A percentile compares a stretch with the other conserved stretches of the same genome.
Conservation (phyloP, 1,139 yeast species). For the Torulaspora pretoriensis region DNA sequence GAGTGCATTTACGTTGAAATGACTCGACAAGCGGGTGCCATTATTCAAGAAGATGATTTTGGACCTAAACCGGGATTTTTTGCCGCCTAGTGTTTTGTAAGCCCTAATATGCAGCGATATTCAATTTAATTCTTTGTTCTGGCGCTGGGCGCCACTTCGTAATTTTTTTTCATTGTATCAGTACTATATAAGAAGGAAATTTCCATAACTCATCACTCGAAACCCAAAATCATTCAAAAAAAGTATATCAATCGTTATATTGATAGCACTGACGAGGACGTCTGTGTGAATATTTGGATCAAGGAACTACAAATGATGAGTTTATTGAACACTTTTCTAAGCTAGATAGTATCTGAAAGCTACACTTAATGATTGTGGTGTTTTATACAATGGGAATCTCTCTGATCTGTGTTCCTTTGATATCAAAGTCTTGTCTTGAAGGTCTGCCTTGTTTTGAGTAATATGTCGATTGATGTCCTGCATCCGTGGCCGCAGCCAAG, state of each 20-base stretch:
- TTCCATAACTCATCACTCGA: not conserved
- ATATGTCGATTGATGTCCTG: too few species aligned
- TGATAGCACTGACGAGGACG: constrained; percentile 14
- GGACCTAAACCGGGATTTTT: constrained; percentile 64
- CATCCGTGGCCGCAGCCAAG: too few species aligned
- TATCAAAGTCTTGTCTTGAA: not conserved
- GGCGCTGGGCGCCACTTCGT: constrained; percentile 4
- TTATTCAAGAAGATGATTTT: constrained; percentile 92
- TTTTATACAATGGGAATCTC: constrained; percentile 26
- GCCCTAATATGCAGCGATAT: not conserved
- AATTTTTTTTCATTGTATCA: not conserved
- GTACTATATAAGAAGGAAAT: not conserved
- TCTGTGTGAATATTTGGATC: constrained; percentile 2
- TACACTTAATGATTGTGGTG: constrained; percentile 32
- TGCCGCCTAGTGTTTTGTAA: constrained; percentile 10
- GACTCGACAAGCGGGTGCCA: constrained; percentile 89
- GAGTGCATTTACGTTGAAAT: constrained; percentile 78
- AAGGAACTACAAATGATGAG: constrained; percentile 26
- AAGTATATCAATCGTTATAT: not conserved
- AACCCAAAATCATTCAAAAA: not conserved
- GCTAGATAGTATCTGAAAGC: constrained; percentile 39
- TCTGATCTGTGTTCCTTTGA: constrained; percentile 19
- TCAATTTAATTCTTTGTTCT: constrained; percentile 7
- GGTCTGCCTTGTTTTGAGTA: too few species aligned
- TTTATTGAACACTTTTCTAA: constrained; percentile 27